These are phyloP conservation scores for Penicillium maclennaniae DNA, from an alignment of 495 filamentous ascomycete genomes.

Conservation along the genomic window DNA sequence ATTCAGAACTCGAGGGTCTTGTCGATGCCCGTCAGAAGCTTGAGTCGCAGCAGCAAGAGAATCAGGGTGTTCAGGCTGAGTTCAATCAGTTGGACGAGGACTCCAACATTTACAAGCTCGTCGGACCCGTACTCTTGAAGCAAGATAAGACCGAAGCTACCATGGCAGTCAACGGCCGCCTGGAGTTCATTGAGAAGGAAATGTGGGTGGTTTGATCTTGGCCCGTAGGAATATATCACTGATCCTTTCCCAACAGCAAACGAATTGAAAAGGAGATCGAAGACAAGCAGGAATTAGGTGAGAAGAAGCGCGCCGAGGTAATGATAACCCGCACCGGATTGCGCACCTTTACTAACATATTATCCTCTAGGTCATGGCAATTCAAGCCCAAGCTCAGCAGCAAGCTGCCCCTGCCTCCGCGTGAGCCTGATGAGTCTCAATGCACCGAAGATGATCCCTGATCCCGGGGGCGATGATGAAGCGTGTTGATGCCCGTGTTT, in stretches of 20 bases:
- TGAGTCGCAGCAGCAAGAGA: conserved; percentile 91
- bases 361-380: conserved; percentile 37
- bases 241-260: conserved; percentile 50
- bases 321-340: neutral
- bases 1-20: conserved; percentile 67
- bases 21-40: conserved; percentile 86
- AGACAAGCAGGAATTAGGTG: conserved; percentile 73
- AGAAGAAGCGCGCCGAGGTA: conserved; percentile 74
- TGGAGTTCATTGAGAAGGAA: conserved; percentile 91
- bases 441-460: neutral
- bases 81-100: conserved; percentile 73
- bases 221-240: conserved; percentile 2
- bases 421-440: conserved; percentile 9
- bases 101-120: conserved; percentile 89
- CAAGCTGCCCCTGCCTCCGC: conserved; percentile 37
- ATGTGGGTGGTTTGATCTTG: conserved; percentile 58
- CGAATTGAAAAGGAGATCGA: conserved; percentile 79
- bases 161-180: conserved; percentile 80
- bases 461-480: neutral
- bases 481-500: neutral
- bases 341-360: conserved; percentile 14
- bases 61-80: conserved; percentile 86
- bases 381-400: conserved; percentile 42
- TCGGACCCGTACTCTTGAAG: conserved; percentile 90
- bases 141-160: conserved; percentile 86